Conservation (phyloP, 2,329 filamentous ascomycete genomes). For the Drechslera avenae region DNA sequence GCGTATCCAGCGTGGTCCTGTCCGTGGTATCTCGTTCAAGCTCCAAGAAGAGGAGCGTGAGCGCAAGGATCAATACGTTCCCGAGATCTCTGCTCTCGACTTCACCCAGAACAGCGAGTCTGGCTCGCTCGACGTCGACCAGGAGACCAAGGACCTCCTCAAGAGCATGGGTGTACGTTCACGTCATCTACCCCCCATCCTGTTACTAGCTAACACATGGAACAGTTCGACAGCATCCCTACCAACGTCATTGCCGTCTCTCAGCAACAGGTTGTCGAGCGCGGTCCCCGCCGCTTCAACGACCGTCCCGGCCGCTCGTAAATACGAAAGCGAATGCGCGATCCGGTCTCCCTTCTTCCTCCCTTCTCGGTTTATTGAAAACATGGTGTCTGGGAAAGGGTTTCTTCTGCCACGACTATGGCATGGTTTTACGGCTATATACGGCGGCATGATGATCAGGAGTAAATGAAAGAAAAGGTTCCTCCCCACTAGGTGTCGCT, state of each 20-base stretch:
- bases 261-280: slow-evolving; percentile 86
- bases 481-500: slow-evolving; percentile 79
- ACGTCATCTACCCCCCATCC: background rate
- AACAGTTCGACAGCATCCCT: slow-evolving; percentile 92
- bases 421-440: slow-evolving; percentile 75
- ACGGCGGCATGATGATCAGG: slow-evolving; percentile 74
- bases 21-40: slow-evolving; percentile 99
- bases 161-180: slow-evolving; percentile 96
- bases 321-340: slow-evolving; percentile 17
- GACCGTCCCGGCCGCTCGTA: slow-evolving; percentile 59
- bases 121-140: slow-evolving; percentile 92
- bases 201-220: slow-evolving; percentile 14
- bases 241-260: slow-evolving; percentile 92
- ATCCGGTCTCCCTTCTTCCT: slow-evolving; percentile 56
- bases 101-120: slow-evolving; percentile 93
- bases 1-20: slow-evolving; percentile 98
- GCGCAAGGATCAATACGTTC: slow-evolving; percentile 99
- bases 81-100: slow-evolving; percentile 97
- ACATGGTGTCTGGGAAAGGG: slow-evolving; percentile 85
- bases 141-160: slow-evolving; percentile 99
- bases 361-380: slow-evolving; percentile 43
- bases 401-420: slow-evolving; percentile 92
- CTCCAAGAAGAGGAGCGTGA: slow-evolving; percentile 99
- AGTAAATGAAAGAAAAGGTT: slow-evolving; percentile 50
- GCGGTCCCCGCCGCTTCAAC: slow-evolving; percentile 77